A percentile compares a stretch with the other conserved stretches of the same genome.
phyloP scores from a whole-genome alignment of 768 basidiomycete species.

The Melanogaster broomeanus region DNA sequence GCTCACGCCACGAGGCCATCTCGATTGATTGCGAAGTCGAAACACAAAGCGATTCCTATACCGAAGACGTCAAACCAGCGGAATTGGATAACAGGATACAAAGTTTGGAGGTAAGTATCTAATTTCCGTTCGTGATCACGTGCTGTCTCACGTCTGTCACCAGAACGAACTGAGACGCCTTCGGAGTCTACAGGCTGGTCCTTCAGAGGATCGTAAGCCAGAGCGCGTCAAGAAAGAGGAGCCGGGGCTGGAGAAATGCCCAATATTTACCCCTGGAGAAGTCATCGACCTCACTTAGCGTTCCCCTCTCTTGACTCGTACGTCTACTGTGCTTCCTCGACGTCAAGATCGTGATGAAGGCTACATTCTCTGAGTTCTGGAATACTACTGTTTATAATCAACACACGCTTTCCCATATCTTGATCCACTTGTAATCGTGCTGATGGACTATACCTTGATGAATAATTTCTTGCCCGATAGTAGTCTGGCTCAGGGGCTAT shows the following conservation, averaged over 20 bases:
- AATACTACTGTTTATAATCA: too few relatives aligned
- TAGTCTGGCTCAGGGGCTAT: too few relatives aligned
- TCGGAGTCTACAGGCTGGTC: constrained; percentile 1
- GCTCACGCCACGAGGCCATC: not conserved
- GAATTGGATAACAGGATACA: constrained; percentile 1
- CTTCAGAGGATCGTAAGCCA: constrained; percentile 7
- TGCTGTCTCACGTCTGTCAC: not conserved
- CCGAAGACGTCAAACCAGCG: not conserved
- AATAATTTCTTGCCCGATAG: too few relatives aligned
- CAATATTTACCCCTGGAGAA: constrained; percentile 1
- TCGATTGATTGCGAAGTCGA: not conserved
- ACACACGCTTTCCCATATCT: too few relatives aligned
- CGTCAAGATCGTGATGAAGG: too few relatives aligned
- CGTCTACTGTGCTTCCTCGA: too few relatives aligned
- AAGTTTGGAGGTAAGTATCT: constrained; percentile 6
- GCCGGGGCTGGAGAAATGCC: not conserved
- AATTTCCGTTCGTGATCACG: not conserved
- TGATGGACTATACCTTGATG: too few relatives aligned
- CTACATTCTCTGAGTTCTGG: too few relatives aligned
- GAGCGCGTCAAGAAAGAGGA: constrained; percentile 18
- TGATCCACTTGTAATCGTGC: too few relatives aligned
- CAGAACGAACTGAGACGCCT: constrained; percentile 17
- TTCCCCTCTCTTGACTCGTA: not conserved
- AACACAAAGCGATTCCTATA: not conserved
- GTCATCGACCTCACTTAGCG: constrained; percentile 20